Base-by-base conservation (phyloP, 2,329 filamentous ascomycete genomes). In the Diaporthe citriasiana region DNA sequence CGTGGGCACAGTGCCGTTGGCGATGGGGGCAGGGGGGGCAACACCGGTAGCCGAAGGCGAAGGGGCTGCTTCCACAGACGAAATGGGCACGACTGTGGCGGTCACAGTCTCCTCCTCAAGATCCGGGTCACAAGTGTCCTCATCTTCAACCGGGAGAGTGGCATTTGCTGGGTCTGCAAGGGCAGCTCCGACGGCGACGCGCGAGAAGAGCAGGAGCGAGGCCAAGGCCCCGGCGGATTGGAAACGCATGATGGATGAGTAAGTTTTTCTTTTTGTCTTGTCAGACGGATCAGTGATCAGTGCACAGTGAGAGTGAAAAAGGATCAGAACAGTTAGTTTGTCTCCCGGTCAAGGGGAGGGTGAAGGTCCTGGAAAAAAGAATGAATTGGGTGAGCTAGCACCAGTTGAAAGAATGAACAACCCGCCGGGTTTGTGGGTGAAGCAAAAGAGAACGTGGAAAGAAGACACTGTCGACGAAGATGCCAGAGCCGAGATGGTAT, bases 341-440 rank as follows among this genome's bases (percentile, higher is more conserved):
- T 42, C 30, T n/a, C 70, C 63, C 30, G 65, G 53, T 73, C 40
- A 22, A 59, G 38, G 71, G 42, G 35, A 51, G 42, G 50, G 42
- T 63, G 60, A 51, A 63, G 25, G 47, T 60, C n/a, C 22, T 33
- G 8, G 30, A 73, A 75, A 70, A 50, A 70, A 50, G 68, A 75
- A 75, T 22, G 74, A 55, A 70, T 60, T 42, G 19, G 74, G 74
- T 60, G 74, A 74, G 42, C 74, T 71, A 74, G 74, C 74, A 74
- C 74, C 74, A 8, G 27, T 71, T 25, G 57, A 75, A 75, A 56
- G 74, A 75, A 75, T 69, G 74, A 71, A 75, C 42, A 59, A 75
- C 71, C 74, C 68, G 68, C 74, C 13, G 71, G 71, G 71, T 71
- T 25, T 40, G 53, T 51, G 63, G 30, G 27, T 57, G 33, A 60